These are phyloP conservation scores for Meyerozyma sp. DNA, from an alignment of 1,139 yeast genomes.

Conservation along the genomic window DNA sequence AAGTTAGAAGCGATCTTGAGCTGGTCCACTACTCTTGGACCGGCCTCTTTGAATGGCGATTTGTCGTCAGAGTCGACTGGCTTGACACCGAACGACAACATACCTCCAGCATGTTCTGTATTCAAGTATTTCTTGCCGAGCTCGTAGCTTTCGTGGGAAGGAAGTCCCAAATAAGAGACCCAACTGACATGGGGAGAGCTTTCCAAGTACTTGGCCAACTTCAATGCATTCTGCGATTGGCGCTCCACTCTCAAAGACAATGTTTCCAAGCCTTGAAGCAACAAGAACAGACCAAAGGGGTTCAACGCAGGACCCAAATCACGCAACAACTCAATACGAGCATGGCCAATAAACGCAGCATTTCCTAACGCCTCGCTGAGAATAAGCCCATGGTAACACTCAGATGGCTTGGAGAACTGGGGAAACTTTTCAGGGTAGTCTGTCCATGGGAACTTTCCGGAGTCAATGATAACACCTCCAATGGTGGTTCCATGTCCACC, in stretches of 20 bases:
- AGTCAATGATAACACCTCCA: slow-evolving; percentile 86
- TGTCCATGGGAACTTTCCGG: slow-evolving; percentile 90
- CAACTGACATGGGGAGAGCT: slow-evolving; percentile 67
- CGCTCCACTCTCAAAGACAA: slow-evolving; percentile 90
- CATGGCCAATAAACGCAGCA: slow-evolving; percentile 73
- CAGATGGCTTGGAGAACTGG: slow-evolving; percentile 84
- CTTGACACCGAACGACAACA: slow-evolving; percentile 84
- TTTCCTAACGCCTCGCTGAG: slow-evolving; percentile 79
- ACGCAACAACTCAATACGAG: slow-evolving; percentile 81
- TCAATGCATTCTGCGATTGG: slow-evolving; percentile 80
- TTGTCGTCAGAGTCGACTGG: slow-evolving; percentile 41
- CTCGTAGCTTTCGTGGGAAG: slow-evolving; percentile 76
- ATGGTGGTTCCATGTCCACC: slow-evolving; percentile 97
- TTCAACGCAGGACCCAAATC: slow-evolving; percentile 87
- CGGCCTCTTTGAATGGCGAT: slow-evolving; percentile 64
- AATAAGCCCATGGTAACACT: slow-evolving; percentile 87
- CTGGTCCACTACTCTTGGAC: slow-evolving; percentile 76
- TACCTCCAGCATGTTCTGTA: slow-evolving; percentile 75
- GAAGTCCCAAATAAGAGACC: slow-evolving; percentile 91
- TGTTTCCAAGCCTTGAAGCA: slow-evolving; percentile 90
- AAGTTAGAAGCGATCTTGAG: slow-evolving; percentile 83
- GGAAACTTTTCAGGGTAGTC: slow-evolving; percentile 85
- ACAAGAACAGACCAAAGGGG: slow-evolving; percentile 84
- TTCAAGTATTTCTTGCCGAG: slow-evolving; percentile 74
- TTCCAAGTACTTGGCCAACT: slow-evolving; percentile 75